Evolutionary conservation across 1,284 basidiomycete genomes (phyloP), one percentile per base, ranked within the genome.

Genomic region (Rhodofomes roseus): DNA sequence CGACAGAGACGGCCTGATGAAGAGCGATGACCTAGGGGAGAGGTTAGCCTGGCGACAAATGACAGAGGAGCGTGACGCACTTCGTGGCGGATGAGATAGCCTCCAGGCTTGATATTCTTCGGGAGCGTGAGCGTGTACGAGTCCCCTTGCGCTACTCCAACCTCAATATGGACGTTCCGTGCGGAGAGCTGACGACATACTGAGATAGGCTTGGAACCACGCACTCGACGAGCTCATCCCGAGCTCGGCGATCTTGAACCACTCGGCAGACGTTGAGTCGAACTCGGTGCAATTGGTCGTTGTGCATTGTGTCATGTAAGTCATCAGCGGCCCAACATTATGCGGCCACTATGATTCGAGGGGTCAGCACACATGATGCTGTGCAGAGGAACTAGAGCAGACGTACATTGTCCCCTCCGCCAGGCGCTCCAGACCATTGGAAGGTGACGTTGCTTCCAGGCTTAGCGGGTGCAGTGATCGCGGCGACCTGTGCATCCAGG

Each of bases 81-180:
- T 56, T 91, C 89, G 70, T 87, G 82, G 5, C 89, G 85, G 66
- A 91, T 73, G 61, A 91, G 77, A 68, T 90, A 91, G 64, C 84
- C 76, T 2, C 89, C 89, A 0, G 86, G 70, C 0, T 78, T 76
- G 60, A 91, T 72, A 57, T 75, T 79, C 29, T 65, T 59, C 2
- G 89, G 88, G 58, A 91, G 75, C 0, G 78, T 83, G 20, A 85
- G 73, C 12, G 72, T 76, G 37, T 78, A 78, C 5, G 80, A 67
- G 27, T 60, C 41, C 22, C 74, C 74, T 14, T 67, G 54, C 68
- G 64, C 80, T 81, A 46, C n/a, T 53, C 76, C 46, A 18, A 41
- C n/a, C 4, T 44, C 52, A 54, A 20, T 1, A 27, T 14, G n/a
- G n/a, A 36, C 14, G 46, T 20, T 2, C 9, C 23, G 23, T 5